Evolutionary conservation across 2,329 filamentous ascomycete species (phyloP).

Genomic region (Beauveria brongniartii): DNA sequence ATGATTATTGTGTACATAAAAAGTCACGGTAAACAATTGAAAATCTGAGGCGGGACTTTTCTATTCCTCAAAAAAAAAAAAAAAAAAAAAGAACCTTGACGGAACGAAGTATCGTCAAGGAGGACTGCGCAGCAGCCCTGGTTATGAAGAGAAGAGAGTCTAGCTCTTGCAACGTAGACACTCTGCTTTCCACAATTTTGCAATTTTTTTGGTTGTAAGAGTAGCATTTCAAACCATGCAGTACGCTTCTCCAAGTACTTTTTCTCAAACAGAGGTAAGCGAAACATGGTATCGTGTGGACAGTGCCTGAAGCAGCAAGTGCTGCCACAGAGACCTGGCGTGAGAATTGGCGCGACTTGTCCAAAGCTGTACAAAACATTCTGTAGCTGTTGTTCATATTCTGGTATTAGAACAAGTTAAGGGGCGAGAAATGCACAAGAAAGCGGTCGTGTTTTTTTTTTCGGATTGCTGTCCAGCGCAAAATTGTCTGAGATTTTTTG

Average conservation of each 20-base stretch:
- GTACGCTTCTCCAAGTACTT: constrained; percentile 13
- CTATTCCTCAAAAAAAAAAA: constrained; percentile 25
- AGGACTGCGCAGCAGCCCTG: constrained; percentile 28
- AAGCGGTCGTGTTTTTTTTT: background rate
- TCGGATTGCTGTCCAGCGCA: constrained; percentile 4
- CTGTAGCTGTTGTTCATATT: background rate
- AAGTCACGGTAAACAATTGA: background rate
- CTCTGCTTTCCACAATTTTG: background rate
- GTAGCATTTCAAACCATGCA: background rate
- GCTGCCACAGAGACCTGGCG: background rate
- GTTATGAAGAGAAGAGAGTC: background rate
- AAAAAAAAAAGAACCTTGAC: constrained; percentile 21
- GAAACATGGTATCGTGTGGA: constrained; percentile 4
- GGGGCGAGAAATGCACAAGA: background rate
- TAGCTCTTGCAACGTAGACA: background rate
- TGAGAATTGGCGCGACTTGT: background rate
- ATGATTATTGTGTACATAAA: background rate
- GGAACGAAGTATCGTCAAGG: constrained; percentile 23
- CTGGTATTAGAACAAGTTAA: constrained; percentile 2
- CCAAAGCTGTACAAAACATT: constrained; percentile 5
- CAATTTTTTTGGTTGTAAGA: constrained; percentile 3
- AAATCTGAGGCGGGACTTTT: constrained; percentile 27
- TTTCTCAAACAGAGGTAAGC: constrained; percentile 15
- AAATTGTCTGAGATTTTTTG: constrained; percentile 1
- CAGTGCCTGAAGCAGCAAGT: background rate